These are phyloP conservation scores for Xylariaceae sp. DNA, from an alignment of 2,329 filamentous ascomycete genomes.

Conservation along the genomic window DNA sequence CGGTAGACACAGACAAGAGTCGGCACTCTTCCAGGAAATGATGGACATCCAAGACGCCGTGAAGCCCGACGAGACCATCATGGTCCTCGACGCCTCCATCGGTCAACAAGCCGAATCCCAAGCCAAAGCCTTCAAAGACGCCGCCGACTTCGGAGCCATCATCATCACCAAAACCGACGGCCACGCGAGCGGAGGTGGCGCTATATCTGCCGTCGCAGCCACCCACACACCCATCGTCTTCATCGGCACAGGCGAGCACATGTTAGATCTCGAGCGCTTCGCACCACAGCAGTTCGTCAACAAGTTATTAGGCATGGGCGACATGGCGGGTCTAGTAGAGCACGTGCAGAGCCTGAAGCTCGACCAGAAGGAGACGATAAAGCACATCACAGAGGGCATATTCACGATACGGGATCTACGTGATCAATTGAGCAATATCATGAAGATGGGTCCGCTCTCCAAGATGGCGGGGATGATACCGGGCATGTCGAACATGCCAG, in stretches of 20 bases:
- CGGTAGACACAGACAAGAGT: constrained; percentile 90
- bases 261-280: constrained; percentile 91
- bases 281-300: constrained; percentile 89
- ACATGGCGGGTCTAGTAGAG: constrained; percentile 91
- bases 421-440: constrained; percentile 95
- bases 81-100: constrained; percentile 95
- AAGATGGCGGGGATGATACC: constrained; percentile 99
- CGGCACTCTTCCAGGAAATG: constrained; percentile 96
- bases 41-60: constrained; percentile 91
- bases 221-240: constrained; percentile 97
- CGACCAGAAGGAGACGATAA: constrained; percentile 98
- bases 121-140: constrained; percentile 94
- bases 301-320: constrained; percentile 94
- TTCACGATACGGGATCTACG: constrained; percentile 93
- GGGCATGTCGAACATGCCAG: constrained; percentile 75
- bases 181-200: constrained; percentile 90
- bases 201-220: constrained; percentile 94
- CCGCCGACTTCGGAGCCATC: constrained; percentile 94
- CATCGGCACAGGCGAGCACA: constrained; percentile 95
- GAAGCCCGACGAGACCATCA: constrained; percentile 91
- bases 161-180: constrained; percentile 99
- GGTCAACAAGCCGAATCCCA: constrained; percentile 95
- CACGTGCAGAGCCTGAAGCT: constrained; percentile 94
- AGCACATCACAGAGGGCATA: constrained; percentile 95
- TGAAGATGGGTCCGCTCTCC: constrained; percentile 98